A percentile compares a stretch with the other conserved stretches of the same genome.
phyloP scores from a whole-genome alignment of 208 protist species.

The Crithidia sp. region DNA sequence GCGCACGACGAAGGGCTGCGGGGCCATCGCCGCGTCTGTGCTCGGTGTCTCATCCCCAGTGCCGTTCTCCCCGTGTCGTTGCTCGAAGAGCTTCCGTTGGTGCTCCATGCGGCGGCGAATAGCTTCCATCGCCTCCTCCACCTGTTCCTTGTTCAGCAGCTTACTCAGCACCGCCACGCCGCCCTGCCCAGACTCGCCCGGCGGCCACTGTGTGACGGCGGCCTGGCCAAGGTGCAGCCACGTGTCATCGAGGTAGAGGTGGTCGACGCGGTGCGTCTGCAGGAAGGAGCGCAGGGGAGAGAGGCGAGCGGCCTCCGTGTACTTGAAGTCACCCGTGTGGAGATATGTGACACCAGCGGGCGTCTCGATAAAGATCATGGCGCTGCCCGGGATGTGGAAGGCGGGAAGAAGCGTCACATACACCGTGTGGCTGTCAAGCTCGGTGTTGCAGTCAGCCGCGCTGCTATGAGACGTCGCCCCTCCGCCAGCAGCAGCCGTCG shows the following conservation, averaged over 20 bases:
- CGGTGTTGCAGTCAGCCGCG: neutral
- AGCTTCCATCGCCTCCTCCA: constrained; percentile 73
- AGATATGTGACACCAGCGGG: constrained; percentile 59
- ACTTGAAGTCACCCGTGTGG: constrained; percentile 88
- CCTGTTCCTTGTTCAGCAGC: constrained; percentile 59
- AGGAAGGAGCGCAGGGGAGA: constrained; percentile 54
- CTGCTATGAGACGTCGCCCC: neutral
- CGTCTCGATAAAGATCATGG: constrained; percentile 77
- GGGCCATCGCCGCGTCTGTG: neutral
- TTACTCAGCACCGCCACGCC: constrained; percentile 56
- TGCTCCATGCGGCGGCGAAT: constrained; percentile 71
- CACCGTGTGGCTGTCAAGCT: constrained; percentile 10
- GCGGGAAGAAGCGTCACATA: constrained; percentile 60
- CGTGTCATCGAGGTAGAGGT: constrained; percentile 87
- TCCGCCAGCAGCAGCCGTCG: neutral
- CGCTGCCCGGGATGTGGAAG: constrained; percentile 81
- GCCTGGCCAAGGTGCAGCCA: constrained; percentile 75
- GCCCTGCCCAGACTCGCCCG: neutral
- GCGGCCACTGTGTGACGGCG: constrained; percentile 12
- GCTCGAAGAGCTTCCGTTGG: constrained; percentile 36
- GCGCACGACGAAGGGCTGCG: constrained; percentile 58
- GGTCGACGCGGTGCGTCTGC: constrained; percentile 61
- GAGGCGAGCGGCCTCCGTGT: constrained; percentile 28
- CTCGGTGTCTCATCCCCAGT: neutral
- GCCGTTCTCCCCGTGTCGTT: neutral